Evolutionary conservation across 257 asterid genomes (phyloP).

Genomic region (Nicotiana otophora): DNA sequence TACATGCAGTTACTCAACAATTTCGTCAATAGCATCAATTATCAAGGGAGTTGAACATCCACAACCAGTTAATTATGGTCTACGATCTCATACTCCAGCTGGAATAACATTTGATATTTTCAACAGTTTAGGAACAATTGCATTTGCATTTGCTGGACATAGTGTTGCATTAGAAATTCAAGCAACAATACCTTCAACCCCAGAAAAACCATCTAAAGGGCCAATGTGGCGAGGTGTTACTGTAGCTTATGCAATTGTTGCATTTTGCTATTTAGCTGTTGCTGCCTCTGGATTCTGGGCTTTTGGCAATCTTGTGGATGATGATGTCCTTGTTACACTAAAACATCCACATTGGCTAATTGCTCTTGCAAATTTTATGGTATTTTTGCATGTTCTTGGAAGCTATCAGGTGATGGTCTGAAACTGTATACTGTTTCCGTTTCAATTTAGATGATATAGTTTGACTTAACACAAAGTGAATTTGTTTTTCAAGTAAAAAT

Average conservation of each 20-base stretch:
- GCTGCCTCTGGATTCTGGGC: constrained; percentile 11
- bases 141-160: neutral
- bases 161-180: constrained; percentile 42
- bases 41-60: neutral
- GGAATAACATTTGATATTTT: constrained; percentile 27
- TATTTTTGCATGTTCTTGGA: constrained; percentile 42
- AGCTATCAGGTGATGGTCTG: constrained; percentile 35
- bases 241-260: constrained; percentile 35
- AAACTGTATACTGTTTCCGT: too few species aligned
- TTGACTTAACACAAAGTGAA: too few species aligned
- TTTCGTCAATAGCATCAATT: constrained; percentile 32
- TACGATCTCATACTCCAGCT: constrained; percentile 8
- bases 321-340: constrained; percentile 34
- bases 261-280: constrained; percentile 38
- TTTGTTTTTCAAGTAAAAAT: too few species aligned
- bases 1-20: constrained; percentile 30
- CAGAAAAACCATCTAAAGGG: constrained; percentile 27
- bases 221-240: constrained; percentile 8
- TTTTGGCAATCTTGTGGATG: constrained; percentile 29
- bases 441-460: too few species aligned
- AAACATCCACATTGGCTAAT: constrained; percentile 37
- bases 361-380: constrained; percentile 35
- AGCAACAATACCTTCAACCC: constrained; percentile 48
- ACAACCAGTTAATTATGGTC: constrained; percentile 7
- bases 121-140: neutral